Percentiles rank a stretch among this genome's conserved stretches.
These are phyloP conservation scores for Cornus suecica DNA, from an alignment of 148 eudicot species.

Conservation along the genomic window DNA sequence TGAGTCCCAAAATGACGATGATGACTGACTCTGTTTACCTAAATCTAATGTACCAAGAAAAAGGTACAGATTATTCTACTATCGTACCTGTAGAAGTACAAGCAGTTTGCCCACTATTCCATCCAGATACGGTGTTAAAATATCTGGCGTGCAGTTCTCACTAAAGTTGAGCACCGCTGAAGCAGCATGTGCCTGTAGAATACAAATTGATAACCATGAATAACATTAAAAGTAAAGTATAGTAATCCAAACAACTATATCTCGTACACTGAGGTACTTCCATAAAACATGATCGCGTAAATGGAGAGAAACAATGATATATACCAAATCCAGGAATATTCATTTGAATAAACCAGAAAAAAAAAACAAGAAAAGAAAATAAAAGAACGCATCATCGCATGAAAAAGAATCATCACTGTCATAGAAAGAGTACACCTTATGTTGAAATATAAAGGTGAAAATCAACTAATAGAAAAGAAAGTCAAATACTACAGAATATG, in stretches of 20 bases:
- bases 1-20: not conserved
- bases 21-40: not conserved
- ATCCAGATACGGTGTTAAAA: constrained; percentile 85
- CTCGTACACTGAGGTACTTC: not conserved
- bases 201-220: not conserved
- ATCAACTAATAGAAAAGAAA: not conserved
- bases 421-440: not conserved
- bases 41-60: not conserved
- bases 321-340: not conserved
- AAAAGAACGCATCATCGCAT: not conserved
- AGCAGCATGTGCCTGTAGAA: constrained; percentile 89
- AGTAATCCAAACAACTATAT: not conserved
- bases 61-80: not conserved
- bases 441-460: too few species aligned
- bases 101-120: constrained; percentile 85
- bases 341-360: too few species aligned
- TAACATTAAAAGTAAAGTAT: not conserved
- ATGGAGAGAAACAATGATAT: not conserved
- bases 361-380: not conserved
- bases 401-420: not conserved
- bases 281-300: not conserved
- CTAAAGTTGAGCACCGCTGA: constrained; percentile 94
- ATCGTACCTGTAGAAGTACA: constrained; percentile 70
- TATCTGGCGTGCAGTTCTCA: constrained; percentile 93
- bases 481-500: not conserved